phyloP scores from a whole-genome alignment of 2,329 filamentous ascomycete species.

The Trichoderma cornu-damae region DNA sequence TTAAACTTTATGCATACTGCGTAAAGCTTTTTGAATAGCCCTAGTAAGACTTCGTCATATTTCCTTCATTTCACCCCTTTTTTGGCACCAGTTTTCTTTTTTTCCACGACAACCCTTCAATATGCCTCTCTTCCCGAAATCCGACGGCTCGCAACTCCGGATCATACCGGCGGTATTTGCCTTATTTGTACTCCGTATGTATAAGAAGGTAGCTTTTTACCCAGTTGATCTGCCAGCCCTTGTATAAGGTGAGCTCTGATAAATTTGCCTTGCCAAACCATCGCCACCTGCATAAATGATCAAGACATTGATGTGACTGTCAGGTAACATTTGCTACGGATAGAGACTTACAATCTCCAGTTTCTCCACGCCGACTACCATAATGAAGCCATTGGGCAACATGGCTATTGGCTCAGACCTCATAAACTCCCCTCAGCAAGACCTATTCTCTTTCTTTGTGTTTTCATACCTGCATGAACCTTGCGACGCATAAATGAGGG shows the following conservation, averaged over 20 bases:
- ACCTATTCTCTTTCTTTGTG: background rate
- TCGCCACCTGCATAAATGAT: slow-evolving; percentile 5
- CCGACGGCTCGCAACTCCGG: slow-evolving; percentile 4
- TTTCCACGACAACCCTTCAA: background rate
- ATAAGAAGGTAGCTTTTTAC: background rate
- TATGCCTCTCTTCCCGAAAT: background rate
- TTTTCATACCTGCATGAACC: background rate
- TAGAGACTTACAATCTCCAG: background rate
- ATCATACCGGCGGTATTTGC: background rate
- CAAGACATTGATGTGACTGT: slow-evolving; percentile 1
- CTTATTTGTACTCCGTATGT: background rate
- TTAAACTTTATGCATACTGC: slow-evolving; percentile 5
- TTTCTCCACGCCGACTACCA: background rate
- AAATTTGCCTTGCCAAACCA: background rate
- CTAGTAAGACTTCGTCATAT: background rate
- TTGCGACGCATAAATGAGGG: slow-evolving; percentile 11
- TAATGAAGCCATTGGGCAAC: background rate
- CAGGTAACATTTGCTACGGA: background rate
- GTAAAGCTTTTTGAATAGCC: background rate
- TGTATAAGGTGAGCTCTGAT: background rate
- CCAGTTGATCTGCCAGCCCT: background rate
- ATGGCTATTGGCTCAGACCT: background rate
- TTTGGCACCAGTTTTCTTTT: background rate
- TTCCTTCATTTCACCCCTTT: background rate
- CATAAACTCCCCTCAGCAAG: too few relatives aligned